A percentile compares a stretch with the other conserved stretches of the same genome.
Conservation (phyloP, 768 basidiomycete genomes). For the Boletus bicolor region DNA sequence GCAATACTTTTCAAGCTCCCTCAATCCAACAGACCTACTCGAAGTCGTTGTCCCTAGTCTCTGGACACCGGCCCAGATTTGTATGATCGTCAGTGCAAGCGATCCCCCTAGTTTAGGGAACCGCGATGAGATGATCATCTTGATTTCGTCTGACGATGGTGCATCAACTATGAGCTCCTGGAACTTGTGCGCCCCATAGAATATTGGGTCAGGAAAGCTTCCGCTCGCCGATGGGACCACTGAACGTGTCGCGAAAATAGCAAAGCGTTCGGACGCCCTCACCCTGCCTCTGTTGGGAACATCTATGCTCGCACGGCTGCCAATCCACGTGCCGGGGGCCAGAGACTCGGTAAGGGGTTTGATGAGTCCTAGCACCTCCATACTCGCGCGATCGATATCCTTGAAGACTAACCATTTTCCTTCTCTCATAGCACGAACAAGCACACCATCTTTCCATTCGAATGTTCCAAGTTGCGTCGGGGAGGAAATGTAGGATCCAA, state of each 20-base stretch:
- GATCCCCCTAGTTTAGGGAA: slow-evolving; percentile 60
- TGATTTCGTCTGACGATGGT: slow-evolving; percentile 66
- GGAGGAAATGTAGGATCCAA: slow-evolving; percentile 93
- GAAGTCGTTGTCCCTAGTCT: slow-evolving; percentile 49
- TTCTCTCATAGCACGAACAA: slow-evolving; percentile 84
- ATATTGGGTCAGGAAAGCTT: slow-evolving; percentile 55
- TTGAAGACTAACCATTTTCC: slow-evolving; percentile 93
- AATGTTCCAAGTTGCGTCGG: slow-evolving; percentile 80
- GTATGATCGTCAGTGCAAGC: slow-evolving; percentile 51
- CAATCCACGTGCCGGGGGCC: slow-evolving; percentile 67
- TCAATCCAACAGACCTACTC: slow-evolving; percentile 63
- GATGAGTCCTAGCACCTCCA: slow-evolving; percentile 84
- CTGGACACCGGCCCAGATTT: slow-evolving; percentile 65
- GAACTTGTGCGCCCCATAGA: slow-evolving; percentile 87
- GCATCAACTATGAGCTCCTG: slow-evolving; percentile 60
- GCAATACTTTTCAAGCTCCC: slow-evolving; percentile 84
- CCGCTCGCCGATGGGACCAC: slow-evolving; percentile 44
- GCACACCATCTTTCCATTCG: slow-evolving; percentile 93
- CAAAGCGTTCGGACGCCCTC: slow-evolving; percentile 74
- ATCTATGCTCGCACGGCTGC: slow-evolving; percentile 63
- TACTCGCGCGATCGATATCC: slow-evolving; percentile 87
- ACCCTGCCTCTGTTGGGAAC: slow-evolving; percentile 74
- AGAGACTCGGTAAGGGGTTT: slow-evolving; percentile 81
- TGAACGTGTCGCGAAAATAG: slow-evolving; percentile 87
- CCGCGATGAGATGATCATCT: slow-evolving; percentile 60